Base-by-base conservation (phyloP, 2,329 filamentous ascomycete genomes). In the Botrytis galanthina region DNA sequence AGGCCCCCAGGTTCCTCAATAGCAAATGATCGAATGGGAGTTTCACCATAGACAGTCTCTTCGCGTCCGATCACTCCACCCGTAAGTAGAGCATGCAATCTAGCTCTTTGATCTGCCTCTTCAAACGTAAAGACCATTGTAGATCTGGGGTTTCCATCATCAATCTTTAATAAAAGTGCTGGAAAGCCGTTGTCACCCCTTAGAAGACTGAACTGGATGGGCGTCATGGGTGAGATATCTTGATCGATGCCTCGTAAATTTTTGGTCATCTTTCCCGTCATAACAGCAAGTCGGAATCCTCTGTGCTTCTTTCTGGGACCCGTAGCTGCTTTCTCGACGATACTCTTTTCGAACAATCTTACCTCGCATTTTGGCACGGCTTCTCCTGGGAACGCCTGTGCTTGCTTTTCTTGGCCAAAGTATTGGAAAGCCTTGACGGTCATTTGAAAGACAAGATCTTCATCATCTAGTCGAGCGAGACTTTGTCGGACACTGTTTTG, bases 101-200 rank as follows among this genome's bases (percentile, higher is more conserved):
- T 86, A 67, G 91, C 86, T 22, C 93, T 89, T 76, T 94, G 91
- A 73, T 89, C 88, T n/a, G 88, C 85, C 73, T 94, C 90, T 39
- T 88, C 86, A 82, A 98, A 97, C 0, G 92, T 91, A 77, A 97
- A 84, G 32, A 95, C 87, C 86, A 95, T 92, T 4, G 89, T 90
- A 51, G 92, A 92, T 46, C 76, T 77, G 18, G 75, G 74, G 57
- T 76, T 77, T 4, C 70, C 74, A 46, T 79, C 77, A 46, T 76
- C 89, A 70, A 93, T 90, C 60, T 91, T 90, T 48, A 97, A 83
- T 22, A 80, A 87, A 75, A 97, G 74, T 42, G 88, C 77, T 94
- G 86, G 12, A 90, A 88, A 85, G 16, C 91, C 91, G 72, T 89
- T 88, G 46, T 95, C 93, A 29, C 89, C 89, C 14, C 91, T 89